Conservation (phyloP, 768 basidiomycete genomes). For the Chalciporus chontae region DNA sequence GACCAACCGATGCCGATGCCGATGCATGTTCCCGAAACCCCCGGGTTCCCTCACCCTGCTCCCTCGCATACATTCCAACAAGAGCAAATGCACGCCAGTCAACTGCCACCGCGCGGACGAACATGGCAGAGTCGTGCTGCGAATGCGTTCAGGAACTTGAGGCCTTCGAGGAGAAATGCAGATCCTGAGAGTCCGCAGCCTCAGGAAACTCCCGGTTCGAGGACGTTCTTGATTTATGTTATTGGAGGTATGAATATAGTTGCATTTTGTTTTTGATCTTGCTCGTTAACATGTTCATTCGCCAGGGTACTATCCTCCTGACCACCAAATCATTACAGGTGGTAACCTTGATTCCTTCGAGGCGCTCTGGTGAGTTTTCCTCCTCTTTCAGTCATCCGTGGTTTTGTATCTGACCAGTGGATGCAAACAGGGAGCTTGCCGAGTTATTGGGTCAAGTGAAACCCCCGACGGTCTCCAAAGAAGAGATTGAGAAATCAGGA, state of each 20-base stretch:
- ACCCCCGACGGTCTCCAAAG: conserved; percentile 75
- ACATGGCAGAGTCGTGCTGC: conserved; percentile 64
- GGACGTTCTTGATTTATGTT: conserved; percentile 89
- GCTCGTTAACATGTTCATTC: conserved; percentile 5
- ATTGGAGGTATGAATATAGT: conserved; percentile 58
- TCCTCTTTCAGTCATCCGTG: neutral
- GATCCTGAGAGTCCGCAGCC: conserved; percentile 21
- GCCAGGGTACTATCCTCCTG: conserved; percentile 86
- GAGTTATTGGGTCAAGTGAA: conserved; percentile 81
- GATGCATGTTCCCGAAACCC: conserved; percentile 26
- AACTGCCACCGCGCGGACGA: conserved; percentile 31
- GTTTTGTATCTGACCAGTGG: neutral
- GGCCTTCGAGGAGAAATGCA: conserved; percentile 34
- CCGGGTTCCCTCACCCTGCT: conserved; percentile 16
- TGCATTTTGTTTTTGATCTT: neutral
- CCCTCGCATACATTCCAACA: conserved; percentile 9
- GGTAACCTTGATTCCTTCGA: conserved; percentile 77
- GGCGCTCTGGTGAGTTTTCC: conserved; percentile 59
- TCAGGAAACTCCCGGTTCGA: conserved; percentile 20
- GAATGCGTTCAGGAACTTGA: conserved; percentile 54
- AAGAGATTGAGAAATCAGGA: conserved; percentile 83
- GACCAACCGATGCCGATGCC: conserved; percentile 24
- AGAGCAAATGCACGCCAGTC: conserved; percentile 13
- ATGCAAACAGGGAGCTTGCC: conserved; percentile 61
- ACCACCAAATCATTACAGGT: conserved; percentile 85